These are phyloP conservation scores for Artemisia annua DNA, from an alignment of 129 eudicot species.

Conservation along the genomic window DNA sequence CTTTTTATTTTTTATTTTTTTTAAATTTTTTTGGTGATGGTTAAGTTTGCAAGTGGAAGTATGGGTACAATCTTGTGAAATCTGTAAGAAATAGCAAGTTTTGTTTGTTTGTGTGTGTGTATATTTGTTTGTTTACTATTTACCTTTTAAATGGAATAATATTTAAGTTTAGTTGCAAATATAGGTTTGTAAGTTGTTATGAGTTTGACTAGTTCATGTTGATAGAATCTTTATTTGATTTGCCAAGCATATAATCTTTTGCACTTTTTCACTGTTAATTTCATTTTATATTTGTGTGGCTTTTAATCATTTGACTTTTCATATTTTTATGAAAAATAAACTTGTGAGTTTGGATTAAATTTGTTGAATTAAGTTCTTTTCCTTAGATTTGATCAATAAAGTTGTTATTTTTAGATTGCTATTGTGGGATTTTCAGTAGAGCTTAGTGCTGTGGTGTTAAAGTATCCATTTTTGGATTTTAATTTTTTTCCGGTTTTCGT, in stretches of 20 bases:
- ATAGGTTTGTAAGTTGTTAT: constrained; percentile 26
- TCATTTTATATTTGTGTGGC: neutral
- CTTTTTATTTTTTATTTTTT: neutral
- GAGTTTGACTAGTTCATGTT: constrained; percentile 1
- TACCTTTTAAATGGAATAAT: constrained; percentile 21
- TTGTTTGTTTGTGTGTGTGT: constrained; percentile 14
- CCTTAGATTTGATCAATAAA: neutral
- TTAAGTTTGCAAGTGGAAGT: constrained; percentile 31
- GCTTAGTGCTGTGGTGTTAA: too few species aligned
- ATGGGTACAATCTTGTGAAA: constrained; percentile 25
- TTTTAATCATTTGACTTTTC: constrained; percentile 10
- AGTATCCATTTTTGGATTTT: too few species aligned
- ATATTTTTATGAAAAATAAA: constrained; percentile 24
- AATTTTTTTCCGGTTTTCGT: too few species aligned
- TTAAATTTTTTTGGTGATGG: constrained; percentile 5
- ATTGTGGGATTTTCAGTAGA: too few species aligned
- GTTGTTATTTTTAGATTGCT: too few species aligned
- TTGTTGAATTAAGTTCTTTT: constrained; percentile 17
- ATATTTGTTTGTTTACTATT: constrained; percentile 21
- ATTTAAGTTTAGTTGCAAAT: constrained; percentile 10
- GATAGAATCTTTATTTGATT: constrained; percentile 30
- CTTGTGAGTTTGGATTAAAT: constrained; percentile 11
- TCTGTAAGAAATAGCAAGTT: constrained; percentile 21
- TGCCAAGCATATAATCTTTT: constrained; percentile 31
- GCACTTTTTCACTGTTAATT: constrained; percentile 19